Percentiles rank a stretch among this genome's conserved stretches.
Conservation (phyloP, 2,329 filamentous ascomycete genomes). For the Aureobasidium subglaciale region DNA sequence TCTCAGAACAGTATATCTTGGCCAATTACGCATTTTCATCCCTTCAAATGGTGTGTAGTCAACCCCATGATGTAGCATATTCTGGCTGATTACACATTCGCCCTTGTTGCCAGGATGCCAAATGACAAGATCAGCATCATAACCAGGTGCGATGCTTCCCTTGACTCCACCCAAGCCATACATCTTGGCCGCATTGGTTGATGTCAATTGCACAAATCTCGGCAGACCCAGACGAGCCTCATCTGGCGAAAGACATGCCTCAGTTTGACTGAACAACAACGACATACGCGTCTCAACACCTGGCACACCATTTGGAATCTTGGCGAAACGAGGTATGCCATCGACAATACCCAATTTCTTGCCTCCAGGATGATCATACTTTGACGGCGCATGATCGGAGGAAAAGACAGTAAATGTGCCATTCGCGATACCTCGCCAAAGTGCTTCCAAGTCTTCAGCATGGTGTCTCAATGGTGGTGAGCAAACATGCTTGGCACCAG, state of each 20-base stretch:
- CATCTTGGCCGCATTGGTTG: constrained; percentile 38
- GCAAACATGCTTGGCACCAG: constrained; percentile 31
- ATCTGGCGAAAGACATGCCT: constrained; percentile 23
- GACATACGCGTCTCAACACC: constrained; percentile 38
- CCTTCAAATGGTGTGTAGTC: constrained; percentile 60
- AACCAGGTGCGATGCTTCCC: constrained; percentile 36
- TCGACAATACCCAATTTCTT: constrained; percentile 33
- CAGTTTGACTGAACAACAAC: constrained; percentile 32
- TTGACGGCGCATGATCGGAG: constrained; percentile 33
- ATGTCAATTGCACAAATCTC: constrained; percentile 40
- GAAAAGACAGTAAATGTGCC: constrained; percentile 30
- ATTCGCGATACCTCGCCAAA: constrained; percentile 31
- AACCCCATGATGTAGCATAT: constrained; percentile 52
- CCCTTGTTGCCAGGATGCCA: constrained; percentile 32
- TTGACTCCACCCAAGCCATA: constrained; percentile 37
- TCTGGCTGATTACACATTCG: constrained; percentile 29
- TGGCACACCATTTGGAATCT: constrained; percentile 39
- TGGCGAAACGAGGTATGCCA: constrained; percentile 31
- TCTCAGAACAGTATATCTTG: constrained; percentile 52
- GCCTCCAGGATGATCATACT: constrained; percentile 31
- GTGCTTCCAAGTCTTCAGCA: constrained; percentile 26
- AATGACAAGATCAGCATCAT: constrained; percentile 39
- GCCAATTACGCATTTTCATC: constrained; percentile 51
- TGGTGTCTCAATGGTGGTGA: constrained; percentile 29
- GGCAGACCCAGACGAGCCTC: constrained; percentile 27